Evolutionary conservation across 2,329 filamentous ascomycete species (phyloP).

Genomic region (Stemphylium lycopersici): DNA sequence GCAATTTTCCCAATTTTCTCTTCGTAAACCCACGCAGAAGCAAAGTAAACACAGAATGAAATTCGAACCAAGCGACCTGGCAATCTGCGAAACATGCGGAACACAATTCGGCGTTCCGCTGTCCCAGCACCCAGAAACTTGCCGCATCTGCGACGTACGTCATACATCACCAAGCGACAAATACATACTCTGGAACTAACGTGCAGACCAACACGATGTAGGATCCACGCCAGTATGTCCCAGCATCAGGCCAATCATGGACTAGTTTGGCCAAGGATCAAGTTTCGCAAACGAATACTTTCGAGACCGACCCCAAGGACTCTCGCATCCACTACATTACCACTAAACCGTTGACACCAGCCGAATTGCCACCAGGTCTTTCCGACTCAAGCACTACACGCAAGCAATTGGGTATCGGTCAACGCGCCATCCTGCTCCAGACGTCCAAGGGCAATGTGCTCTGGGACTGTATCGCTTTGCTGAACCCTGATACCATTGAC

Average conservation of each 20-base stretch:
- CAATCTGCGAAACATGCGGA: conserved; percentile 72
- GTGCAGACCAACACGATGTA: conserved; percentile 39
- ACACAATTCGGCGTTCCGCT: conserved; percentile 69
- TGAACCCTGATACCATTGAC: conserved; percentile 68
- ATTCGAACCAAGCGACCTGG: conserved; percentile 48
- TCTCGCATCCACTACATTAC: conserved; percentile 52
- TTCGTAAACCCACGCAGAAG: too few relatives aligned
- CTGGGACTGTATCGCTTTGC: conserved; percentile 77
- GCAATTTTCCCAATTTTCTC: too few relatives aligned
- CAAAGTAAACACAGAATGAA: conserved; percentile 24
- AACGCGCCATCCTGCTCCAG: conserved; percentile 72
- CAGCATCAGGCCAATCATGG: conserved; percentile 68
- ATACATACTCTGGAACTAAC: too few relatives aligned
- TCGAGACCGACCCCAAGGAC: conserved; percentile 56
- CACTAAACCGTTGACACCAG: conserved; percentile 43
- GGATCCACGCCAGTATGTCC: conserved; percentile 72
- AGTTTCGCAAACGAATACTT: conserved; percentile 60
- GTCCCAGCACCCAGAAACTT: conserved; percentile 58
- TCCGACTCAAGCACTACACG: conserved; percentile 46
- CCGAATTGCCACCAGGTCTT: conserved; percentile 29
- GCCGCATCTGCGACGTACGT: conserved; percentile 74
- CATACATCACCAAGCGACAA: conserved; percentile 11
- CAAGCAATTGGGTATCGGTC: conserved; percentile 71
- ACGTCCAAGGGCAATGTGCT: conserved; percentile 73
- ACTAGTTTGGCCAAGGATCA: conserved; percentile 61